Evolutionary conservation across 192 early-diverging fungal genomes (phyloP).

Genomic region (Coemansia sp.): DNA sequence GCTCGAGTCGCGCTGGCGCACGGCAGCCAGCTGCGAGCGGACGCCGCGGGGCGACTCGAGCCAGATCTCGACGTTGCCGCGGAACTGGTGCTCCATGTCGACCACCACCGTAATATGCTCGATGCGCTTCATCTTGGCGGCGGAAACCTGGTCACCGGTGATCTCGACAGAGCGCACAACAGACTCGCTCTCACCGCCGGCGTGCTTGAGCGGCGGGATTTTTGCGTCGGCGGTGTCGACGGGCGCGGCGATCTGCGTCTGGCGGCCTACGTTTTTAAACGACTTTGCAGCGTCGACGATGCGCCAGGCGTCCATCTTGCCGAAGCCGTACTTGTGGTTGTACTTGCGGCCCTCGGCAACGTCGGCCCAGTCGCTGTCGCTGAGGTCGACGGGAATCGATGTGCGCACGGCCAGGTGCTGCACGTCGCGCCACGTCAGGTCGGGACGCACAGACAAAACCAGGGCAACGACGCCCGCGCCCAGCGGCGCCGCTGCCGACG

Average conservation of each 20-base stretch:
- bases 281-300: conserved; percentile 78
- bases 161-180: conserved; percentile 48
- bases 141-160: conserved; percentile 49
- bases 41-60: conserved; percentile 73
- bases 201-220: conserved; percentile 55
- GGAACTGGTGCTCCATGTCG: conserved; percentile 70
- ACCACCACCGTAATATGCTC: conserved; percentile 92
- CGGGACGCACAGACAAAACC: conserved; percentile 81
- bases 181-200: conserved; percentile 28
- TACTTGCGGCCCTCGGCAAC: conserved; percentile 71
- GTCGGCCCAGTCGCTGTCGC: conserved; percentile 71
- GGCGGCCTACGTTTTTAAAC: conserved; percentile 62
- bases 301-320: conserved; percentile 79
- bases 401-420: conserved; percentile 83
- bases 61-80: conserved; percentile 86
- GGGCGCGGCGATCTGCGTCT: conserved; percentile 57
- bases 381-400: conserved; percentile 67
- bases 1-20: conserved; percentile 64
- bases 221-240: conserved; percentile 31
- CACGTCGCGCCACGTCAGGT: conserved; percentile 91
- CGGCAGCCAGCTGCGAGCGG: conserved; percentile 64
- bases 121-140: conserved; percentile 53
- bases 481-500: conserved; percentile 93
- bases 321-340: conserved; percentile 95
- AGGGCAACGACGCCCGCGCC: conserved; percentile 89